These are phyloP conservation scores for Dysphania ambrosioides DNA, from an alignment of 148 eudicot species.

Conservation along the genomic window DNA sequence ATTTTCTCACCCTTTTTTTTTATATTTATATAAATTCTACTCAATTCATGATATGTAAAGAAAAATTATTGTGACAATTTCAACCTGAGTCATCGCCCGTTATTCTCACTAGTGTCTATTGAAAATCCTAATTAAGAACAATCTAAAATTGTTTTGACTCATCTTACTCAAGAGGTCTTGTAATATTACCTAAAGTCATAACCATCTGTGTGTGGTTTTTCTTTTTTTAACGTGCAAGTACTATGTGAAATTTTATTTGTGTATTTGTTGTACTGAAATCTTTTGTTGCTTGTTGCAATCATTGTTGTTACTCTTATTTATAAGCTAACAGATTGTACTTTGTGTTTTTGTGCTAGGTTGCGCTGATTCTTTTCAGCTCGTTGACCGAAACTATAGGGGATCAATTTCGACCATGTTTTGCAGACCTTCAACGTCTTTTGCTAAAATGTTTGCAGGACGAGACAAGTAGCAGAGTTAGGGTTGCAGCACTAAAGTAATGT, in stretches of 20 bases:
- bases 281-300: constrained; percentile 4
- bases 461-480: constrained; percentile 83
- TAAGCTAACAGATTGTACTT: constrained; percentile 24
- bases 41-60: too few species aligned
- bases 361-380: constrained; percentile 90
- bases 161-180: neutral
- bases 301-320: neutral
- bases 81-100: too few species aligned
- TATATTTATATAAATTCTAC: too few species aligned
- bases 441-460: constrained; percentile 88
- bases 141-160: neutral
- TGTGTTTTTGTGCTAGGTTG: constrained; percentile 54
- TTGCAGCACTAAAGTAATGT: constrained; percentile 90
- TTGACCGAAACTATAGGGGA: constrained; percentile 92
- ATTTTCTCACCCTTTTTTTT: too few species aligned
- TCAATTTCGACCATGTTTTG: constrained; percentile 77
- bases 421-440: constrained; percentile 73
- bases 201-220: neutral
- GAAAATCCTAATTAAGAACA: neutral
- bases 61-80: too few species aligned
- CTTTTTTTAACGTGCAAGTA: neutral
- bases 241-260: neutral
- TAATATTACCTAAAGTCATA: neutral
- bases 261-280: neutral
- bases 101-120: too few species aligned